Conservation (phyloP, 208 protist species). For the Leishmania major region DNA sequence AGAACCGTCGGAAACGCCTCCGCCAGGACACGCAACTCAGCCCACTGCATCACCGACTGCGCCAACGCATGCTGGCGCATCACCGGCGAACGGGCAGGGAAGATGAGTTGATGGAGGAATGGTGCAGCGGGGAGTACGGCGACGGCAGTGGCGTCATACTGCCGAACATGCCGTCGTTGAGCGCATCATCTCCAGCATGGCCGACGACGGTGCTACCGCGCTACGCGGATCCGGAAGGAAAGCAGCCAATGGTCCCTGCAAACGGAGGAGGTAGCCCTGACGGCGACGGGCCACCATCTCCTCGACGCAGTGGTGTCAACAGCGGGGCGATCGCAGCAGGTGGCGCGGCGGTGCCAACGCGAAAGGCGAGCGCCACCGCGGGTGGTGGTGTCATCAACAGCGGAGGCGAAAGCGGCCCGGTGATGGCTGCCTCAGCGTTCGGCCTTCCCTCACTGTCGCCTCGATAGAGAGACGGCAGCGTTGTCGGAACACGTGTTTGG, state of each 20-base stretch:
- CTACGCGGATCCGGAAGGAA: neutral
- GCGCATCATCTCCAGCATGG: neutral
- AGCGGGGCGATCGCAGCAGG: neutral
- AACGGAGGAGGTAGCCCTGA: neutral
- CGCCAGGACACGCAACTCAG: conserved; percentile 25
- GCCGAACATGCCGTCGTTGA: neutral
- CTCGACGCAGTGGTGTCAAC: neutral
- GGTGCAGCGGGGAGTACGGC: conserved; percentile 15
- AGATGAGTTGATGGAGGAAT: conserved; percentile 42
- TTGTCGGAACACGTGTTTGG: neutral
- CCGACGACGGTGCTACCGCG: neutral
- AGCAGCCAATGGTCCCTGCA: neutral
- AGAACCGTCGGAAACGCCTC: conserved; percentile 66
- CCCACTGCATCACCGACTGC: conserved; percentile 49
- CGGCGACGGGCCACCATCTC: neutral
- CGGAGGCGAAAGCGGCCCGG: neutral
- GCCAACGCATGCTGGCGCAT: conserved; percentile 68
- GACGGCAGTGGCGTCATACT: neutral
- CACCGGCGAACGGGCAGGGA: conserved; percentile 42
- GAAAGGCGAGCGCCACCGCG: neutral
- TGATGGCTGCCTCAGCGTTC: conserved; percentile 24
- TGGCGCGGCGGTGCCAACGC: neutral
- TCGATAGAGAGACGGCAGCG: neutral
- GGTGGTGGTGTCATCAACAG: neutral
- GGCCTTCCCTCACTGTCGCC: conserved; percentile 18